These are phyloP conservation scores for Coprinellus micaceus DNA, from an alignment of 768 basidiomycete genomes.

Conservation along the genomic window DNA sequence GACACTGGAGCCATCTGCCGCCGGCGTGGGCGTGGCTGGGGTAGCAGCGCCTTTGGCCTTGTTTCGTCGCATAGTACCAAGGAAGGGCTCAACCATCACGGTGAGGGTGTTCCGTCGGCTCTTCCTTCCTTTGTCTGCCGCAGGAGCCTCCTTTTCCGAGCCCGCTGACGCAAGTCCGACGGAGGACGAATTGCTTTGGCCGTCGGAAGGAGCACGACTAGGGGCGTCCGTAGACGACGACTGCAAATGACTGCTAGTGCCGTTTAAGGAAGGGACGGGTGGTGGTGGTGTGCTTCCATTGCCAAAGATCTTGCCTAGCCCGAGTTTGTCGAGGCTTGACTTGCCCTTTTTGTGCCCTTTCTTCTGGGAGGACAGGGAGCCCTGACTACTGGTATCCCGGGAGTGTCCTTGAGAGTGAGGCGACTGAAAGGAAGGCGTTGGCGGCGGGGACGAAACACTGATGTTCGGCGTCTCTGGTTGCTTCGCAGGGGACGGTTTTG, in stretches of 20 bases:
- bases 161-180: constrained; percentile 26
- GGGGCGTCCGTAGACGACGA: constrained; percentile 12
- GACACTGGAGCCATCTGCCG: neutral
- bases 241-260: constrained; percentile 15
- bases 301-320: constrained; percentile 72
- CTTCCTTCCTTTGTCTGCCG: constrained; percentile 48
- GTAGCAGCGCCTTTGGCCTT: constrained; percentile 21
- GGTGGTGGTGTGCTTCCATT: constrained; percentile 34
- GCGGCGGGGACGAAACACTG: constrained; percentile 36
- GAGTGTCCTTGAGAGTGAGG: constrained; percentile 17
- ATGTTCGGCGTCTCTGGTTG: constrained; percentile 17
- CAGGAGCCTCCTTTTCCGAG: constrained; percentile 28
- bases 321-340: constrained; percentile 73
- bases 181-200: constrained; percentile 20
- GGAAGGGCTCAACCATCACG: constrained; percentile 80
- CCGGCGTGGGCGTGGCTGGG: neutral
- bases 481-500: neutral
- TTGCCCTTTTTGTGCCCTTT: constrained; percentile 64
- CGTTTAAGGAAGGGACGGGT: constrained; percentile 25
- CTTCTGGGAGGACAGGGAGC: constrained; percentile 26
- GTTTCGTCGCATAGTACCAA: constrained; percentile 47
- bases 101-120: constrained; percentile 78
- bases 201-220: constrained; percentile 18
- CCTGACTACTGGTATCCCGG: constrained; percentile 30
- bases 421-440: constrained; percentile 2